These are phyloP conservation scores for Diplotaxis tenuifolia DNA, from an alignment of 345 rosid species.

Conservation along the genomic window DNA sequence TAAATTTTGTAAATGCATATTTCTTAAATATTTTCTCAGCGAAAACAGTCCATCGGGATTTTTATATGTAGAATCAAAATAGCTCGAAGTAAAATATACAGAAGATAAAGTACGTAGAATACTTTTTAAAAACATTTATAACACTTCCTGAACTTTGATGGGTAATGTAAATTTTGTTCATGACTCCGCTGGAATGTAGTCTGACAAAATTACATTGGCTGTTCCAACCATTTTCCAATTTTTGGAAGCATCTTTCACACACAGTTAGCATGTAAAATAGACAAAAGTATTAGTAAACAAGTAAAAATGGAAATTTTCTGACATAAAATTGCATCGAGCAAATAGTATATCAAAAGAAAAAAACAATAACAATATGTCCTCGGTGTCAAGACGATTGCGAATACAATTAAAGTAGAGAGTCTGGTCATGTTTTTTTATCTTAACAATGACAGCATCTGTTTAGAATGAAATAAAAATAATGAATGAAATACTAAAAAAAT, in stretches of 20 bases:
- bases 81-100: too few species aligned
- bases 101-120: too few species aligned
- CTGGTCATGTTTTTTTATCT: background rate
- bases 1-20: too few species aligned
- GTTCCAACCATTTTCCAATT: slow-evolving; percentile 73
- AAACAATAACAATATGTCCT: background rate
- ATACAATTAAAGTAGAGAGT: slow-evolving; percentile 6
- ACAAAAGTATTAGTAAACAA: too few species aligned
- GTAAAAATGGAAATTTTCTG: too few species aligned
- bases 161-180: too few species aligned
- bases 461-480: background rate
- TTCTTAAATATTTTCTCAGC: too few species aligned
- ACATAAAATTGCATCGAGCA: background rate
- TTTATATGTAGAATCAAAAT: too few species aligned
- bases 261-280: slow-evolving; percentile 75
- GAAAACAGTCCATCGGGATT: too few species aligned
- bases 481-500: slow-evolving; percentile 8
- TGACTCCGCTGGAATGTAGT: slow-evolving; percentile 53
- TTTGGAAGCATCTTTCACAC: slow-evolving; percentile 75
- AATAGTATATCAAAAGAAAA: background rate
- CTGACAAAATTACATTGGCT: slow-evolving; percentile 62
- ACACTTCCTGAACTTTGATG: too few species aligned
- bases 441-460: background rate
- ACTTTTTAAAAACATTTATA: too few species aligned
- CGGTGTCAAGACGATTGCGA: background rate